Percentiles rank a stretch among this genome's conserved stretches.
Conservation (phyloP, 2,329 filamentous ascomycete genomes). For the Colletotrichum abscissum region DNA sequence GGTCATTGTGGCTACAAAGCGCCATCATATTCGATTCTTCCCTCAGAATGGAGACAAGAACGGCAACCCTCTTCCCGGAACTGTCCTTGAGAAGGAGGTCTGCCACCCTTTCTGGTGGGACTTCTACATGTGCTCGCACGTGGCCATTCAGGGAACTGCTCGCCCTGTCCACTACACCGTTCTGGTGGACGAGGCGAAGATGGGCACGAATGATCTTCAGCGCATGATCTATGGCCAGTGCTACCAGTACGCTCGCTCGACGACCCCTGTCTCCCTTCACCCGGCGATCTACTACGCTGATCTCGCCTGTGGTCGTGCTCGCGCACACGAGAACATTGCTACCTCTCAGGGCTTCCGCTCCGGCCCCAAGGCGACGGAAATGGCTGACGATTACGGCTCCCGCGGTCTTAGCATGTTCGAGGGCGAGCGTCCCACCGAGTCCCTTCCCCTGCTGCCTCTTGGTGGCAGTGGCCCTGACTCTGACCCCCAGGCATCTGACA, state of each 20-base stretch:
- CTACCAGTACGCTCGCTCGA: constrained; percentile 92
- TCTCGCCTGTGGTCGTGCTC: constrained; percentile 83
- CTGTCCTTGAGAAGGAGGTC: constrained; percentile 87
- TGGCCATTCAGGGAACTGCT: constrained; percentile 92
- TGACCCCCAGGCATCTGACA: constrained; percentile 38
- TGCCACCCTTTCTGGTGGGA: constrained; percentile 93
- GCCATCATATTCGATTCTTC: constrained; percentile 95
- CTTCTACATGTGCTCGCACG: constrained; percentile 75
- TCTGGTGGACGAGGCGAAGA: constrained; percentile 81
- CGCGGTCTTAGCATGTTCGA: constrained; percentile 46
- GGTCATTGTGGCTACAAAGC: constrained; percentile 90
- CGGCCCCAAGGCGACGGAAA: constrained; percentile 56
- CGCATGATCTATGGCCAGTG: constrained; percentile 94
- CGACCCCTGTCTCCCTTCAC: constrained; percentile 88
- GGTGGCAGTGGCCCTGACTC: constrained; percentile 38
- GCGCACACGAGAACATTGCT: constrained; percentile 73
- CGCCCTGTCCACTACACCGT: constrained; percentile 94
- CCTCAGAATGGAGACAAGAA: constrained; percentile 75
- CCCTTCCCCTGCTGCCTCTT: constrained; percentile 37
- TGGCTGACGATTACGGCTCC: constrained; percentile 50
- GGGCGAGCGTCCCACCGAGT: constrained; percentile 18
- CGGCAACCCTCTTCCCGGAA: constrained; percentile 86
- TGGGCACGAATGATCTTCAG: constrained; percentile 77
- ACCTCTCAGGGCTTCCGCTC: constrained; percentile 56
- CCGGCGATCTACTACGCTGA: constrained; percentile 98